These are phyloP conservation scores for Cercophora newfieldiana DNA, from an alignment of 495 filamentous ascomycete species.

Conservation along the genomic window DNA sequence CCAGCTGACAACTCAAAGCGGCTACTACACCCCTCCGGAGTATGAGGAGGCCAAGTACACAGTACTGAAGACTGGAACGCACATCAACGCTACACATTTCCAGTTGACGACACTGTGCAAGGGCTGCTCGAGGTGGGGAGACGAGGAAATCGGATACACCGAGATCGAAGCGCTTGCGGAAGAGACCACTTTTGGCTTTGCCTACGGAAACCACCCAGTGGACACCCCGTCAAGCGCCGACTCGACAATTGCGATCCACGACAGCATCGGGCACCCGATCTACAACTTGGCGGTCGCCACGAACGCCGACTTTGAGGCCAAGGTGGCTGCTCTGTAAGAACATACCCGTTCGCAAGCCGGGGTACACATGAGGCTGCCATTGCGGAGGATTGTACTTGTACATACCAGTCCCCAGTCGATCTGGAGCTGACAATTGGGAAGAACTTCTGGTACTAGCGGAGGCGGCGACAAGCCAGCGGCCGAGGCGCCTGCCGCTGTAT, in stretches of 20 bases:
- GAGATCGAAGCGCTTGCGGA: constrained; percentile 36
- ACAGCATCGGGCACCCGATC: constrained; percentile 46
- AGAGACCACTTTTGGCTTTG: constrained; percentile 43
- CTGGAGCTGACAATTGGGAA: background rate
- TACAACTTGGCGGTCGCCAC: constrained; percentile 37
- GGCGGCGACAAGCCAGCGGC: background rate
- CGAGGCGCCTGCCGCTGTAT: background rate
- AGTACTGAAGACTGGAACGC: constrained; percentile 42
- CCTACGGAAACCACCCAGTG: constrained; percentile 37
- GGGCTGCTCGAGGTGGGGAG: constrained; percentile 46
- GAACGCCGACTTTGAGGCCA: constrained; percentile 32
- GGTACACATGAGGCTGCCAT: background rate
- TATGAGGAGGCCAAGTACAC: constrained; percentile 41
- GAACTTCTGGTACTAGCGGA: background rate
- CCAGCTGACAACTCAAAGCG: constrained; percentile 33
- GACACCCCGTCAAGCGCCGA: constrained; percentile 36
- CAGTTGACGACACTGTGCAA: constrained; percentile 46
- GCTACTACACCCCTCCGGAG: constrained; percentile 44
- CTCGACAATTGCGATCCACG: constrained; percentile 46
- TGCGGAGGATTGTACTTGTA: background rate
- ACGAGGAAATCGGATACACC: constrained; percentile 41
- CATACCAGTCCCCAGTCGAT: background rate
- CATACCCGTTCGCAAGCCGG: background rate
- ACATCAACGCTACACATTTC: constrained; percentile 49
- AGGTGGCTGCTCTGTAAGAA: constrained; percentile 17